Conservation (phyloP, 2,329 filamentous ascomycete genomes). For the Pestalotiopsis sp. region DNA sequence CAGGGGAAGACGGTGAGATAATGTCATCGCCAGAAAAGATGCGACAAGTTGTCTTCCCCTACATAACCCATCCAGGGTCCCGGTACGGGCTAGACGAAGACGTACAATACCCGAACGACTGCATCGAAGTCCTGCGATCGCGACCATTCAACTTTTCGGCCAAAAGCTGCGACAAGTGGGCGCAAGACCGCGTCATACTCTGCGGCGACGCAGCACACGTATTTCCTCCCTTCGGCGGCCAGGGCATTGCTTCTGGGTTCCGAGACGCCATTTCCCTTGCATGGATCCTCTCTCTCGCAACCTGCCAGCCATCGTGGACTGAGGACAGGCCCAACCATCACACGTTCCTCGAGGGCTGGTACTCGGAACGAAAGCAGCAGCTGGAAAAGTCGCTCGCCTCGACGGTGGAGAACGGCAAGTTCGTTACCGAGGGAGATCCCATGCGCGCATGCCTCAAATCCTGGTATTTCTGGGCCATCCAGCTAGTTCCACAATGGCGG, state of each 20-base stretch:
- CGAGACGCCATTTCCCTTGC: not conserved
- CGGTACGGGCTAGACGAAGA: not conserved
- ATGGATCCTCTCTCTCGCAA: not conserved
- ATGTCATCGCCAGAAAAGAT: not conserved
- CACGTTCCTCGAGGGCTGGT: not conserved
- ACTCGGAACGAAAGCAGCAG: not conserved
- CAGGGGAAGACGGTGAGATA: not conserved
- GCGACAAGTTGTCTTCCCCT: not conserved
- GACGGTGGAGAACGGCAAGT: not conserved
- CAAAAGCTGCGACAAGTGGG: not conserved
- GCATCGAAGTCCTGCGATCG: not conserved
- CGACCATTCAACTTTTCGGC: not conserved
- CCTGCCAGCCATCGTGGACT: not conserved
- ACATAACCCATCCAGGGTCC: not conserved
- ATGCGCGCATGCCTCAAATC: not conserved
- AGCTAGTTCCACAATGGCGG: not conserved
- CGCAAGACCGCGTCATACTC: not conserved
- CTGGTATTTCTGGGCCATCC: not conserved
- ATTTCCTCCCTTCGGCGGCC: not conserved
- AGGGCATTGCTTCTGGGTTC: not conserved
- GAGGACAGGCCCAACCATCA: not conserved
- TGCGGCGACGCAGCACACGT: not conserved
- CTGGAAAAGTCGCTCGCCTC: not conserved
- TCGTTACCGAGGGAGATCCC: not conserved
- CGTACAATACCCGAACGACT: not conserved